phyloP scores from a whole-genome alignment of 768 basidiomycete species.

The Phlebiopsis flavidoalba region DNA sequence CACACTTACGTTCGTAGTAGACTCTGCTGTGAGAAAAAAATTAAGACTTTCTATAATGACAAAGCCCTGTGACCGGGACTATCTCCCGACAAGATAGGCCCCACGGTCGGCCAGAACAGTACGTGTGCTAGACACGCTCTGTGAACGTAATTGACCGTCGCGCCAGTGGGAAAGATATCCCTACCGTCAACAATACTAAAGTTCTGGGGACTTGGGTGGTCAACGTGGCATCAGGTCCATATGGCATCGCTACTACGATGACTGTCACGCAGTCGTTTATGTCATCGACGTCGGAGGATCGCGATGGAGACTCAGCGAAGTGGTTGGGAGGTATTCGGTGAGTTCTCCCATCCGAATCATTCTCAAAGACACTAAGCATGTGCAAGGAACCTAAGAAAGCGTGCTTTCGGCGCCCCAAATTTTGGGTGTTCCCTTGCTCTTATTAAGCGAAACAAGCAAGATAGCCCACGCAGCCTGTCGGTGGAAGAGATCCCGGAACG shows the following conservation, averaged over 20 bases:
- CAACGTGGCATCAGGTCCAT: conserved; percentile 91
- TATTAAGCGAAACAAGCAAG: conserved; percentile 98
- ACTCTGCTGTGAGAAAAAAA: conserved; percentile 87
- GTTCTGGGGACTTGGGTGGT: conserved; percentile 96
- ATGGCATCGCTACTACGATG: conserved; percentile 93
- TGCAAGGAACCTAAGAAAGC: conserved; percentile 48
- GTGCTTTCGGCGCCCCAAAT: conserved; percentile 89
- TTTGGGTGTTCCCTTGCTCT: conserved; percentile 81
- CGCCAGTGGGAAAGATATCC: conserved; percentile 82
- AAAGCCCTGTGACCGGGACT: conserved; percentile 83
- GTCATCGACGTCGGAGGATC: conserved; percentile 92
- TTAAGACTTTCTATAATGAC: conserved; percentile 89
- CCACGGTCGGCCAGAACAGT: conserved; percentile 99
- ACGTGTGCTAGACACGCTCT: conserved; percentile 24
- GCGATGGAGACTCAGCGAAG: conserved; percentile 84
- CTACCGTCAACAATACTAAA: conserved; percentile 91
- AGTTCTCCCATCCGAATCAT: conserved; percentile 21
- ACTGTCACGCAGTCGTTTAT: conserved; percentile 95
- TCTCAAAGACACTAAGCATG: conserved; percentile 6
- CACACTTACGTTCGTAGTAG: conserved; percentile 30
- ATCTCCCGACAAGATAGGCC: conserved; percentile 89
- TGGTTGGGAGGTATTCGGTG: conserved; percentile 98
- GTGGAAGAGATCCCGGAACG: conserved; percentile 88
- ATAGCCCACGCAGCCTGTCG: conserved; percentile 71
- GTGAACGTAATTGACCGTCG: neutral